Conservation (phyloP, 2,329 filamentous ascomycete genomes). For the Pseudocercospora fuligena region DNA sequence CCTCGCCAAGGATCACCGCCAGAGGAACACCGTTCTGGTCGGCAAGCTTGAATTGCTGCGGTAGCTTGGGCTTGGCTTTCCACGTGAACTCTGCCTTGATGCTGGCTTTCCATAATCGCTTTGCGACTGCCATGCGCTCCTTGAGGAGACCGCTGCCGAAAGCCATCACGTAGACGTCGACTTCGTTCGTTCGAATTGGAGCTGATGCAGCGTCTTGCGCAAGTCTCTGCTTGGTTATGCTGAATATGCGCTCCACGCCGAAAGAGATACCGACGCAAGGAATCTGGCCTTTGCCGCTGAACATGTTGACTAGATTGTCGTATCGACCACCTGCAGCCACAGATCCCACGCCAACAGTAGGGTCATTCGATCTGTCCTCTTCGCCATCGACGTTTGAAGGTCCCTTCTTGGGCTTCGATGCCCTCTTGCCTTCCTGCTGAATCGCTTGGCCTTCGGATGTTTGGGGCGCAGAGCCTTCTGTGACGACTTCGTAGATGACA, state of each 20-base stretch:
- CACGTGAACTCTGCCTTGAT: conserved; percentile 90
- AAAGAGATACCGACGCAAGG: conserved; percentile 94
- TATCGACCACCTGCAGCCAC: conserved; percentile 90
- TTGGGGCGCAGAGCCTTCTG: conserved; percentile 72
- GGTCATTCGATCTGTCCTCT: conserved; percentile 75
- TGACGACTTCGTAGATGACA: conserved; percentile 87
- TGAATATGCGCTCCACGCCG: conserved; percentile 93
- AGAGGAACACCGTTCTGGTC: conserved; percentile 81
- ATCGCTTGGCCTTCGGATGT: conserved; percentile 49
- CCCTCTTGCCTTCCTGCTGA: conserved; percentile 56
- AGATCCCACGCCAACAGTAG: conserved; percentile 82
- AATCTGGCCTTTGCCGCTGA: conserved; percentile 74
- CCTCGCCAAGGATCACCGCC: conserved; percentile 86
- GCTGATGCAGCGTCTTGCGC: conserved; percentile 64
- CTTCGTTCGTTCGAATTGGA: conserved; percentile 69
- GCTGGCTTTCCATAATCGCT: conserved; percentile 80
- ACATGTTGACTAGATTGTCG: conserved; percentile 93
- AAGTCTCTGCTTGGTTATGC: conserved; percentile 80
- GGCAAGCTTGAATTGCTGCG: conserved; percentile 87
- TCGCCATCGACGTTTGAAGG: conserved; percentile 46
- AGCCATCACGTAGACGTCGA: conserved; percentile 94
- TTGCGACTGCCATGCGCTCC: conserved; percentile 81
- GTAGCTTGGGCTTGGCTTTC: conserved; percentile 89
- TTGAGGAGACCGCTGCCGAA: conserved; percentile 82
- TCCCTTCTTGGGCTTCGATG: conserved; percentile 53